These are phyloP conservation scores for Ophiostoma angusticollis DNA, from an alignment of 2,329 filamentous ascomycete genomes.

Conservation along the genomic window DNA sequence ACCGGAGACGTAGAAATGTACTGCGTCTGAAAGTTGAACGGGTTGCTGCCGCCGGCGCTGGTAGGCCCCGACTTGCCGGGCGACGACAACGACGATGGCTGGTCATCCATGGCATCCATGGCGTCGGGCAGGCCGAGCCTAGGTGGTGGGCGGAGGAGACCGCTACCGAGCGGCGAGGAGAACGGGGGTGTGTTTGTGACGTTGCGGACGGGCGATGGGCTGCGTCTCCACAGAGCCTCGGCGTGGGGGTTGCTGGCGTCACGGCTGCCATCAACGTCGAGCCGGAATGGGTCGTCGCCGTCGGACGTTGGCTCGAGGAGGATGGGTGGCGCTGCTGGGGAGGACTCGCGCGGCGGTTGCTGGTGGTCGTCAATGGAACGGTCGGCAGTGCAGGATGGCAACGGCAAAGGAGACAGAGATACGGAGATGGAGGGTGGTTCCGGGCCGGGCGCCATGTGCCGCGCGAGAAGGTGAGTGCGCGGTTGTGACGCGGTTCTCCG, in stretches of 20 bases:
- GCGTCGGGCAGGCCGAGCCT: not conserved
- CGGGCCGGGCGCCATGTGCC: slow-evolving; percentile 9
- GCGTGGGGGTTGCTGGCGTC: slow-evolving; percentile 9
- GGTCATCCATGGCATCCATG: slow-evolving; percentile 9
- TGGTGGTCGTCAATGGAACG: too few relatives aligned
- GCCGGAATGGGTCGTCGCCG: slow-evolving; percentile 6
- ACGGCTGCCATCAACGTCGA: slow-evolving; percentile 6
- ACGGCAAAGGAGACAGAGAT: not conserved
- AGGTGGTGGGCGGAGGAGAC: slow-evolving; percentile 5
- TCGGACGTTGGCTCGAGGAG: slow-evolving; percentile 9
- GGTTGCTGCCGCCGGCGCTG: slow-evolving; percentile 31
- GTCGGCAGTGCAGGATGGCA: too few relatives aligned
- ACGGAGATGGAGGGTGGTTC: slow-evolving; percentile 5
- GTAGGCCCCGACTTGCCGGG: slow-evolving; percentile 3
- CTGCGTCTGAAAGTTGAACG: slow-evolving; percentile 91
- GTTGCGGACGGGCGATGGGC: slow-evolving; percentile 6
- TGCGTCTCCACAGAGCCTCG: slow-evolving; percentile 12
- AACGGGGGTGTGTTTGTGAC: too few relatives aligned
- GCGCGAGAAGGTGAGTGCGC: not conserved
- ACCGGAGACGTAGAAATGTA: slow-evolving; percentile 61
- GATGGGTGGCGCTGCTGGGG: slow-evolving; percentile 5
- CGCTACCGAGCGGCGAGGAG: slow-evolving; percentile 1
- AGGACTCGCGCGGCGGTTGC: too few relatives aligned
- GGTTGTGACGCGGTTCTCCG: not conserved
- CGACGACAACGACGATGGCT: not conserved